Base-by-base conservation (phyloP, 805 yeast genomes). In the Candida easanensis region DNA sequence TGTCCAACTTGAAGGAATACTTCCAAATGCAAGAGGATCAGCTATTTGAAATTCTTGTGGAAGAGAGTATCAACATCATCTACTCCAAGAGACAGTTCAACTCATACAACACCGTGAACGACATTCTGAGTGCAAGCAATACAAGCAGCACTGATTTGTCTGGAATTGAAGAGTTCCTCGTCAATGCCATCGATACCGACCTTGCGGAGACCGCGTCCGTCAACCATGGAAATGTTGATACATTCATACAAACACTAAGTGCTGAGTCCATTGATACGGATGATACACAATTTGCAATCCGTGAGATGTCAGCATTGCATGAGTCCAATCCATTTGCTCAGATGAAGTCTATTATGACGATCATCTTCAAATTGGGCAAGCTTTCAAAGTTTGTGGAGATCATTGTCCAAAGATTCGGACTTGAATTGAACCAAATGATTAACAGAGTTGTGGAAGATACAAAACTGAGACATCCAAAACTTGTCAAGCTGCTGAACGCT, bases 31-130 rank as follows among this genome's bases (percentile, higher is more conserved):
- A 82, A 49, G 72, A 76, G 14, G 78, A 77, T 44, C 73, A 75
- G 33, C 65, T 90, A 22, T 82, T 84, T 54, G 88, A 82, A 36
- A 77, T 78, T 49, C 68, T 90, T 16, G 68, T 86, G n/a, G 95
- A 86, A 49, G 96, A 89, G 55, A 65, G 88, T 33, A 81, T 79
- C 45, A 74, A 72, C 36, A 82, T 86, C 43, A 66, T 86, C n/a
- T 87, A 82, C 54, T 67, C 84, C 33, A 80, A 78, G 52, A 66
- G 61, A 27, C 41, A 49, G 4, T 57, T 59, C 26, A 36, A 45
- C 4, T 20, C 41, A 4, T 51, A 36, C 41, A 50, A 54, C 26
- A 55, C 60, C 30, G 50, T 53, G 13, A 50, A 56, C 35, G 60
- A 62, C 4, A 15, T 26, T 3, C 9, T 20, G 21, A 32, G 27